Evolutionary conservation across 139 green algal species (phyloP), one percentile per base, ranked within the genome.

Genomic region (Bryopsis sp.): DNA sequence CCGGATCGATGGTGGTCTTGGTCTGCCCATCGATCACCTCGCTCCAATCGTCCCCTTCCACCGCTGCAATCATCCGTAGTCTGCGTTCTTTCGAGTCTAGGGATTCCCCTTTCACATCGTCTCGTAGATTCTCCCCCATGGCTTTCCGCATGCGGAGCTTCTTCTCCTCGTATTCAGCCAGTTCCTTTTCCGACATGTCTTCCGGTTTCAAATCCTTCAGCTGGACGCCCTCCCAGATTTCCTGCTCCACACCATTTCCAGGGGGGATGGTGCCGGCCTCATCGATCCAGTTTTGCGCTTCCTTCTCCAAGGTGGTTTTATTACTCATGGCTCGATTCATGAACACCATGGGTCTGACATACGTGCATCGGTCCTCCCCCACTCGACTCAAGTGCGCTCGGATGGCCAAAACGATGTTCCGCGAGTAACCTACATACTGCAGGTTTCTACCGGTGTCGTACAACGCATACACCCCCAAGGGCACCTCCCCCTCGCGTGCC

Each of bases 361-460:
- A 76, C 0, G 82, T 79, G 39, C 79, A 88, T 1, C 58, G 74
- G 37, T 85, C 77, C 7, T 80, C 72, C 24, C 79, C 84, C 28
- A 89, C 74, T 0, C 79, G 64, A 1, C 64, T 37, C 24, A 82
- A 61, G 61, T 90, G 84, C 22, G 48, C 75, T 82, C 88, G 87
- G 58, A 94, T 50, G 2, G 88, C 80, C 46, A 90, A 67, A 1
- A 93, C 80, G 7, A 97, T 83, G 80, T 91, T 95, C 57, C 90
- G 74, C 3, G 76, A 76, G 69, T 88, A 96, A 2, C 87, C 85
- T 0, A 97, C 79, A 67, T 94, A 97, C 77, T 96, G 89, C 48
- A 93, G 67, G 8, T 64, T 48, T 1, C 76, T 38, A 3, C 68
- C 28, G 2, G 35, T 54, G 68, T 95, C 88, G 65, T 92, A 92